Conservation (phyloP, 1,284 basidiomycete species). For the Ganoderma meredithae region DNA sequence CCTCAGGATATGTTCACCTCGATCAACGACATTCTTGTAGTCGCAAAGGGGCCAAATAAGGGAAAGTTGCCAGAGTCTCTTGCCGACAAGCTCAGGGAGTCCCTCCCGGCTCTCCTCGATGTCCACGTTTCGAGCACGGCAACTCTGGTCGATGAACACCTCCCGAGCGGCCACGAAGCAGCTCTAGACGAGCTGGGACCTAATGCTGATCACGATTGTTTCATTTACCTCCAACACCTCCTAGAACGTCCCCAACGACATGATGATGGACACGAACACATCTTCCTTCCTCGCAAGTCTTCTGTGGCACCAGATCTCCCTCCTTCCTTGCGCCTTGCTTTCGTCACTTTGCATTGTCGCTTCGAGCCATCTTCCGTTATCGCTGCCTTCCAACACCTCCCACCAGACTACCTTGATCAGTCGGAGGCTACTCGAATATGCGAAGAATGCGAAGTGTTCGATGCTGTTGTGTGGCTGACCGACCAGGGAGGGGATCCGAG, state of each 20-base stretch:
- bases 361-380: conserved; percentile 76
- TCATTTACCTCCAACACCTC: conserved; percentile 82
- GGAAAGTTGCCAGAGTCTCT: conserved; percentile 62
- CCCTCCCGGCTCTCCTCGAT: conserved; percentile 71
- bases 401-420: conserved; percentile 66
- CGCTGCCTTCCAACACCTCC: conserved; percentile 68
- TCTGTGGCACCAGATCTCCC: conserved; percentile 38
- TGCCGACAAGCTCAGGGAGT: conserved; percentile 55
- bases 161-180: conserved; percentile 67
- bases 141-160: conserved; percentile 73
- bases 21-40: conserved; percentile 68
- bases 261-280: conserved; percentile 53
- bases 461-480: conserved; percentile 86
- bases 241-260: conserved; percentile 65
- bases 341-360: conserved; percentile 77
- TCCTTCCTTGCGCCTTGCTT: conserved; percentile 61
- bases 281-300: conserved; percentile 40
- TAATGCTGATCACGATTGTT: conserved; percentile 61
- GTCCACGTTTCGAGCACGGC: conserved; percentile 75
- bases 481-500: conserved; percentile 70
- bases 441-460: conserved; percentile 70
- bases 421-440: conserved; percentile 66
- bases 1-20: conserved; percentile 68
- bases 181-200: conserved; percentile 59
- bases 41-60: conserved; percentile 53